Conservation (phyloP, 139 green algal species). For the Picochlorum sp. region DNA sequence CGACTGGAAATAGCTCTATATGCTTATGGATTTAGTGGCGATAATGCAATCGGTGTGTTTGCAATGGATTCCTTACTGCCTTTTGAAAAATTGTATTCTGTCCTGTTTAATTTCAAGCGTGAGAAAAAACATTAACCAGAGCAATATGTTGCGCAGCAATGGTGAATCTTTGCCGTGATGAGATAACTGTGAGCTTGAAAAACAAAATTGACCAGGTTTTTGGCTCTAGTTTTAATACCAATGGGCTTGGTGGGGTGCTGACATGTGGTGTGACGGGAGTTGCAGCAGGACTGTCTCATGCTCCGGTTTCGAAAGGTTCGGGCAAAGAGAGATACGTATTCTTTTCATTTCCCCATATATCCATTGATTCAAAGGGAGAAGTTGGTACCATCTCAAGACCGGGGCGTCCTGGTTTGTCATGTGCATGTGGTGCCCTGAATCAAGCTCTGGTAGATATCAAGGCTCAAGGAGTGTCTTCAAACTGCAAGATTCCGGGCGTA, state of each 20-base stretch:
- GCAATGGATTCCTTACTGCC: constrained; percentile 13
- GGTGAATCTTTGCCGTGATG: constrained; percentile 80
- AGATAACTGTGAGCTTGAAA: constrained; percentile 62
- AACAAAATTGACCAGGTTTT: constrained; percentile 64
- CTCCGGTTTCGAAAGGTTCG: constrained; percentile 16
- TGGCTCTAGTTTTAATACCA: constrained; percentile 67
- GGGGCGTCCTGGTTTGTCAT: constrained; percentile 34
- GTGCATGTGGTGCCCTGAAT: constrained; percentile 73
- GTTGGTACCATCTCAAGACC: constrained; percentile 54
- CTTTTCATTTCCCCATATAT: constrained; percentile 84
- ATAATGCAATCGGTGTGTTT: constrained; percentile 81
- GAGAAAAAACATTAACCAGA: not conserved
- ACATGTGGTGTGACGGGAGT: constrained; percentile 70
- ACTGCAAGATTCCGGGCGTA: constrained; percentile 44
- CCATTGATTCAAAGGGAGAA: constrained; percentile 52
- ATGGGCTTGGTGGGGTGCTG: constrained; percentile 69
- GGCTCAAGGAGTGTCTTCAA: constrained; percentile 15
- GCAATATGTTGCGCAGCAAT: no score
- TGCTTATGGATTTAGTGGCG: constrained; percentile 57
- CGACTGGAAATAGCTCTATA: constrained; percentile 59
- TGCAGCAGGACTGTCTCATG: constrained; percentile 45
- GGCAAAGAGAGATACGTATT: constrained; percentile 82
- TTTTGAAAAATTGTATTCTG: not conserved
- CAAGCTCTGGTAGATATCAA: constrained; percentile 38
- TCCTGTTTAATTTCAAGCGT: not conserved